A percentile compares a stretch with the other conserved stretches of the same genome.
phyloP scores from a whole-genome alignment of 2,329 filamentous ascomycete genomes.

The Dactylellina haptotyla region DNA sequence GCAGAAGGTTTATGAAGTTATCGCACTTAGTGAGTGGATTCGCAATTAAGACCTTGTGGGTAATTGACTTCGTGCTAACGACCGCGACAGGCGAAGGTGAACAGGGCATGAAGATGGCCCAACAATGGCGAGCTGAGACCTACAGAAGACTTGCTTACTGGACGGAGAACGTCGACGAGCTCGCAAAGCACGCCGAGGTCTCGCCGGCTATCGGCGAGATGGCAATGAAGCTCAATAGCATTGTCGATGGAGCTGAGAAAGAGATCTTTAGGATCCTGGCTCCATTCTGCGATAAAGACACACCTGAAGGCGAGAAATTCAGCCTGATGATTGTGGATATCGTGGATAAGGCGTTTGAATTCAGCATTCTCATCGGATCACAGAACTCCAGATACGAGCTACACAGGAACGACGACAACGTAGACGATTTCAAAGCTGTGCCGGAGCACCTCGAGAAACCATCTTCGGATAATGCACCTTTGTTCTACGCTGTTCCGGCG shows the following conservation, averaged over 20 bases:
- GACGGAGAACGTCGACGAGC: conserved; percentile 27
- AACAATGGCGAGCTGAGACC: conserved; percentile 43
- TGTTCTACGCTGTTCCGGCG: conserved; percentile 41
- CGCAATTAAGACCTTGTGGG: background rate
- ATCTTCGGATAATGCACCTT: background rate
- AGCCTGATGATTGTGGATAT: conserved; percentile 17
- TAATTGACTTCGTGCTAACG: background rate
- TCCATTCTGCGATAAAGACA: conserved; percentile 32
- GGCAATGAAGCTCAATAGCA: background rate
- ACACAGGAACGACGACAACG: background rate
- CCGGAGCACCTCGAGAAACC: conserved; percentile 33
- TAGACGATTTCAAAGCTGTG: conserved; percentile 30
- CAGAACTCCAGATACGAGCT: conserved; percentile 37
- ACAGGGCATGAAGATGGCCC: conserved; percentile 24
- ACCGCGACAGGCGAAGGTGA: conserved; percentile 19
- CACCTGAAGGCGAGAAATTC: conserved; percentile 28
- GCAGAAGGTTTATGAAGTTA: conserved; percentile 26
- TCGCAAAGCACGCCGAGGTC: conserved; percentile 12
- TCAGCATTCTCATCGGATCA: conserved; percentile 47
- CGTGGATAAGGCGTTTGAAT: conserved; percentile 37
- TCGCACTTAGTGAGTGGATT: conserved; percentile 31
- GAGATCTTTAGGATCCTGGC: conserved; percentile 25
- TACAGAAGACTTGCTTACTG: conserved; percentile 36
- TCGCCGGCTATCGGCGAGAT: conserved; percentile 26
- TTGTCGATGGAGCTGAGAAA: conserved; percentile 20